phyloP scores from a whole-genome alignment of 2,329 filamentous ascomycete genomes.

The Diaporthe ilicicola region DNA sequence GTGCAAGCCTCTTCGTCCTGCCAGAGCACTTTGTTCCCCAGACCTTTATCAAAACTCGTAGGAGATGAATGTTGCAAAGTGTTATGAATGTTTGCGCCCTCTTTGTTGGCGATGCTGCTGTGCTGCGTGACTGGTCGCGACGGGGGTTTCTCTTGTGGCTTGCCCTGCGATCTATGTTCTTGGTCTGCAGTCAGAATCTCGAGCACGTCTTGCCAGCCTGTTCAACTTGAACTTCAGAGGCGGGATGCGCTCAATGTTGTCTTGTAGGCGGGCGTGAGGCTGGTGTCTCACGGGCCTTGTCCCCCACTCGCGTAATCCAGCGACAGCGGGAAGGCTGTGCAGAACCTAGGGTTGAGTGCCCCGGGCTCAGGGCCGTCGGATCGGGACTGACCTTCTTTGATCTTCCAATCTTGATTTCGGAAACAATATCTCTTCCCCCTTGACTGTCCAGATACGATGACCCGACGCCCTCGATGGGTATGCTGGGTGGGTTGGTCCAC shows the following conservation, averaged over 20 bases:
- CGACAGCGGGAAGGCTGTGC: constrained; percentile 21
- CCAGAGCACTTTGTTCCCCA: not conserved
- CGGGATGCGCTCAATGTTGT: not conserved
- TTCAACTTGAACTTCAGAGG: not conserved
- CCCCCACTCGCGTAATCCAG: constrained; percentile 22
- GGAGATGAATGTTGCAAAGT: not conserved
- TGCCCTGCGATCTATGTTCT: constrained; percentile 5
- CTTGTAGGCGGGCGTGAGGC: not conserved
- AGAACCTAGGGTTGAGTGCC: constrained; percentile 13
- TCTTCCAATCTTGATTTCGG: not conserved
- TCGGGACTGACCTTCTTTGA: constrained; percentile 22
- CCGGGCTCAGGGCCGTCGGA: constrained; percentile 13
- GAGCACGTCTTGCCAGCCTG: not conserved
- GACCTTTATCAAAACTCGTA: not conserved
- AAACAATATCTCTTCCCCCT: not conserved
- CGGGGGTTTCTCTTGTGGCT: not conserved
- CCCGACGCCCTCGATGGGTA: constrained; percentile 4
- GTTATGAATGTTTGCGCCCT: not conserved
- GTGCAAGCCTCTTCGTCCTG: not conserved
- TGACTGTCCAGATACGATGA: constrained; percentile 17
- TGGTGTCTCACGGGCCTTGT: constrained; percentile 3
- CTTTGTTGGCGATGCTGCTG: not conserved
- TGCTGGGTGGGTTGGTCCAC: not conserved
- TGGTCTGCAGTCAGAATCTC: constrained; percentile 20
- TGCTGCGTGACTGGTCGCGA: not conserved